Evolutionary conservation across 1,284 basidiomycete species (phyloP).

Genomic region (Sanghuangporus weigelae): DNA sequence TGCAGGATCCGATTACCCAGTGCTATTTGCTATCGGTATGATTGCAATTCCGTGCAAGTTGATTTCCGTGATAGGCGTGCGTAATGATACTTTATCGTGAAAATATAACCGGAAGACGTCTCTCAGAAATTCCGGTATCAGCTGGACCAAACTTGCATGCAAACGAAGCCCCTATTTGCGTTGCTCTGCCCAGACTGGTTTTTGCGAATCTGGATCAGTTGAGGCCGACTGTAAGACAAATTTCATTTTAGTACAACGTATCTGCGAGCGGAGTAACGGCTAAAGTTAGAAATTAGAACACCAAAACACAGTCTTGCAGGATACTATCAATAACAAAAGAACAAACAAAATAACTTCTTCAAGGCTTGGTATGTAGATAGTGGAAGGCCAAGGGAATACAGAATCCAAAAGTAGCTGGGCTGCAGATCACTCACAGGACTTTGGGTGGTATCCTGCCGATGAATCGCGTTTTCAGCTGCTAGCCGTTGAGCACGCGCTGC

Average conservation of each 20-base stretch:
- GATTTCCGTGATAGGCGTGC: background rate
- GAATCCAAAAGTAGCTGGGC: background rate
- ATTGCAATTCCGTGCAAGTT: background rate
- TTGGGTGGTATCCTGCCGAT: constrained; percentile 8
- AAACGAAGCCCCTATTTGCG: background rate
- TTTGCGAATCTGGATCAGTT: constrained; percentile 12
- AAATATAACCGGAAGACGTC: background rate
- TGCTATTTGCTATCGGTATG: background rate
- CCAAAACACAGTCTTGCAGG: background rate
- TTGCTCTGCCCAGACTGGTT: constrained; percentile 16
- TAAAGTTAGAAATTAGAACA: background rate
- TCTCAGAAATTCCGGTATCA: background rate
- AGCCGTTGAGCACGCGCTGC: constrained; percentile 15
- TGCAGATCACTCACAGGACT: constrained; percentile 1
- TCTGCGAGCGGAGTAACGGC: background rate
- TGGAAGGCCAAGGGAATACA: background rate
- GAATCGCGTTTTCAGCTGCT: constrained; percentile 16
- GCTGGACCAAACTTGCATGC: background rate
- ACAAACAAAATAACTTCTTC: background rate
- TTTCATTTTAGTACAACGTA: background rate
- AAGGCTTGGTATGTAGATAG: background rate
- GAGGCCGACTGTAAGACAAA: background rate
- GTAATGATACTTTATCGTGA: background rate
- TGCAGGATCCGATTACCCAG: background rate
- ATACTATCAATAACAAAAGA: background rate